Conservation (phyloP, 192 early-diverging fungal genomes). For the Linderina pennispora region DNA sequence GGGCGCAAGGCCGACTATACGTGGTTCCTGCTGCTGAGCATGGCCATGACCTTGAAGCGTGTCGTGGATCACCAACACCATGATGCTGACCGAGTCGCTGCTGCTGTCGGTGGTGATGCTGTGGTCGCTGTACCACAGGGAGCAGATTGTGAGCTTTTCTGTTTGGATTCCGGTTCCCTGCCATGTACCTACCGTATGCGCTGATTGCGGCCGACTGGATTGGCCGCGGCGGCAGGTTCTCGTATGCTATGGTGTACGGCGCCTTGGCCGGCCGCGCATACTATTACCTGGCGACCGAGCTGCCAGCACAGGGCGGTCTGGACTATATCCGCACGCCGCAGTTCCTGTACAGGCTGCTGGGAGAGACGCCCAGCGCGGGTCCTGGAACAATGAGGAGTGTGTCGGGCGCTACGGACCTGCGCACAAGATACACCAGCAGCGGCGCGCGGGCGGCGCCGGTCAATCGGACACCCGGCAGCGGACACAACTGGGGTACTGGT, state of each 20-base stretch:
- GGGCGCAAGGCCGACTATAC: constrained; percentile 74
- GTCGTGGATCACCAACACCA: constrained; percentile 21
- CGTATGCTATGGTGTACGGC: constrained; percentile 57
- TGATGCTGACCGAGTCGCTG: constrained; percentile 46
- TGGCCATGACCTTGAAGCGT: constrained; percentile 7
- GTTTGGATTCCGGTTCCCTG: constrained; percentile 69
- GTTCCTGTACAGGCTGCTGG: constrained; percentile 47
- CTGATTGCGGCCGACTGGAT: constrained; percentile 54
- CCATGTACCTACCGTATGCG: constrained; percentile 73
- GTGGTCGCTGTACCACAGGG: constrained; percentile 63
- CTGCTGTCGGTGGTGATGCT: constrained; percentile 63
- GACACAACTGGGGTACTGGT: constrained; percentile 51
- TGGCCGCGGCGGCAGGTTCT: constrained; percentile 24
- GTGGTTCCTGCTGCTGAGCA: constrained; percentile 63
- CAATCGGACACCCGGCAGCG: constrained; percentile 27
- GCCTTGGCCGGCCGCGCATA: constrained; percentile 63
- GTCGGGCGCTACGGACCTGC: too few species aligned
- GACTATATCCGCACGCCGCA: constrained; percentile 63
- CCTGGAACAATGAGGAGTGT: too few species aligned
- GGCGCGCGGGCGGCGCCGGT: constrained; percentile 5
- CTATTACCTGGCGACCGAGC: constrained; percentile 63
- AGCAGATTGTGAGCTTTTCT: constrained; percentile 57
- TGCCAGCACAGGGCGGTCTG: constrained; percentile 59
- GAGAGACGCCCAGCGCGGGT: constrained; percentile 27
- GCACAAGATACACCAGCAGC: neutral